Base-by-base conservation (phyloP, 1,284 basidiomycete species). In the Malassezia vespertilionis region DNA sequence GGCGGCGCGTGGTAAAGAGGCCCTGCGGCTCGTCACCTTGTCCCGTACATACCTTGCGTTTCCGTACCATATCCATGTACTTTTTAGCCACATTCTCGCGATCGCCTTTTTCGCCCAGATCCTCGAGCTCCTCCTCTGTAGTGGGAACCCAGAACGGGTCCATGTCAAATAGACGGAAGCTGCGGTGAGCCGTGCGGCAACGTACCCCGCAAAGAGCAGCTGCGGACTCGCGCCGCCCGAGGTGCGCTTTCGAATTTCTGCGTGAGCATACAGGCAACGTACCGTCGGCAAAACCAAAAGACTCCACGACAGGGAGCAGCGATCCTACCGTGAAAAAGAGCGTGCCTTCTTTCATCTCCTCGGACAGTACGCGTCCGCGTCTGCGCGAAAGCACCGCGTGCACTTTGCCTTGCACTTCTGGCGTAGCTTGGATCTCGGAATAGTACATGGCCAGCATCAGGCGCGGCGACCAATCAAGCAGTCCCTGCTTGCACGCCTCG, bases 101-200 rank as follows among this genome's bases (percentile, higher is more conserved):
- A 69, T 97, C 93, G 2, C 90, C 83, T 71, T 95, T 93, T 69
- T 91, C 87, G 36, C 93, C 93, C 7, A 97, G 76, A 71, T 96
- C 91, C 72, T 97, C 93, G 33, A 99, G 76, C 65, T 97, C 93
- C 69, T 95, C 93, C 63, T 93, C 85, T 0, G 93, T 97, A 7
- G 87, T 88, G 0, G 93, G 93, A 0, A 97, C 90, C 93, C 93
- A 97, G 76, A 91, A 97, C 2, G 93, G 93, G 75, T 97, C 89
- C 59, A 63, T 44, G 44, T 69, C 64, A 33, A 58, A 70, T 23
- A 70, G 40, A 23, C 65, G 63, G 45, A 65, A 70, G 5, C 54
- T 32, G 35, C 11, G 26, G 17, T 8, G 22, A 14, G 18, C 11
- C 42, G 6, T 12, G 24, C 23, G 40, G 20, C 17, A 18, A 69